These are phyloP conservation scores for Pseudogymnoascus sp. DNA, from an alignment of 2,329 filamentous ascomycete species.

Conservation along the genomic window DNA sequence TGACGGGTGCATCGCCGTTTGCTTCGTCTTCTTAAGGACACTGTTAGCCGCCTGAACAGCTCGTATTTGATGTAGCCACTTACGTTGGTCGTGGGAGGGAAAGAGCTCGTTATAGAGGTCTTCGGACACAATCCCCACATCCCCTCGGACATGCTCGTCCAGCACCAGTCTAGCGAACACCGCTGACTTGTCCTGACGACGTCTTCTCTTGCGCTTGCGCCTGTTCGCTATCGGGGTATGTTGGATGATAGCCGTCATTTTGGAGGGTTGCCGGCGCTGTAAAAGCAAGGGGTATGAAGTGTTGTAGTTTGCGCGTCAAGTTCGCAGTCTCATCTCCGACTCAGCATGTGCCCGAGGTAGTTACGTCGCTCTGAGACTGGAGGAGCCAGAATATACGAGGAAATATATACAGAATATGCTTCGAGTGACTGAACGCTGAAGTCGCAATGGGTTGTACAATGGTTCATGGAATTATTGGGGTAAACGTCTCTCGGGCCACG, in stretches of 20 bases:
- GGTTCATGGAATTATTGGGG: not conserved
- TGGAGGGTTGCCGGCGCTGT: constrained; percentile 8
- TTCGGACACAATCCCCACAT: constrained; percentile 77
- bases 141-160: constrained; percentile 76
- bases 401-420: constrained; percentile 1
- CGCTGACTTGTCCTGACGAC: constrained; percentile 62
- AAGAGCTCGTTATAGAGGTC: constrained; percentile 80
- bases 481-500: constrained; percentile 1
- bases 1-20: constrained; percentile 19
- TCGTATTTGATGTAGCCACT: constrained; percentile 27
- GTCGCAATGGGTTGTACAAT: not conserved
- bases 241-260: not conserved
- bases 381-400: not conserved
- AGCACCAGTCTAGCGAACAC: constrained; percentile 74
- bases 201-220: constrained; percentile 41
- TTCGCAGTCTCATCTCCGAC: not conserved
- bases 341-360: constrained; percentile 7
- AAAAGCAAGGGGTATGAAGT: not conserved
- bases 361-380: not conserved
- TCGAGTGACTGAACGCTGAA: not conserved
- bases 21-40: constrained; percentile 16
- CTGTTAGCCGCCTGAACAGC: constrained; percentile 18
- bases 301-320: not conserved
- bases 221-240: constrained; percentile 7
- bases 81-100: constrained; percentile 48